phyloP scores from a whole-genome alignment of 148 eudicot species.

The Rhododendron kiyosumense region DNA sequence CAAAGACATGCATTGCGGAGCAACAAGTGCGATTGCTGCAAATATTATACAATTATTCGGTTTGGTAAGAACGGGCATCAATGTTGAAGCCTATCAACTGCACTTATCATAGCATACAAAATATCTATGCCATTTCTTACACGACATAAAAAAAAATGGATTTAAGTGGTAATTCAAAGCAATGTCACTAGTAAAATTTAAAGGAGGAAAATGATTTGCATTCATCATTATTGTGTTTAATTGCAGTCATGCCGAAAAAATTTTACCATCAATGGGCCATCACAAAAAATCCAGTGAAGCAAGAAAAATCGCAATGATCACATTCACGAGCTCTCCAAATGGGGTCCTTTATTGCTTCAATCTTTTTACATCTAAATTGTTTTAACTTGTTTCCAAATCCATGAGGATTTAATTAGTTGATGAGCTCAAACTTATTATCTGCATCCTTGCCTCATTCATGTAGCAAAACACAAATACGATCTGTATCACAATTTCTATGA shows the following conservation, averaged over 20 bases:
- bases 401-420: neutral
- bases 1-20: slow-evolving; percentile 13
- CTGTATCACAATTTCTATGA: neutral
- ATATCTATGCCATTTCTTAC: neutral
- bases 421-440: neutral
- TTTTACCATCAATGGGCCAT: neutral
- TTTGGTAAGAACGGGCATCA: neutral
- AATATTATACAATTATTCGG: neutral
- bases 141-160: neutral
- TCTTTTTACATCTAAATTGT: neutral
- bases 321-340: neutral
- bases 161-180: neutral
- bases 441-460: neutral
- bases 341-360: neutral
- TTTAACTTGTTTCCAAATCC: neutral
- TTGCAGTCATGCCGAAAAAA: neutral
- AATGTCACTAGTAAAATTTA: neutral
- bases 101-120: neutral
- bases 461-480: neutral
- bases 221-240: neutral
- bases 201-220: neutral
- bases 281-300: neutral
- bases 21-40: slow-evolving; percentile 30
- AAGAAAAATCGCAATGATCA: neutral
- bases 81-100: neutral